phyloP scores from a whole-genome alignment of 208 protist genomes.

The Zelonia costaricensis region DNA sequence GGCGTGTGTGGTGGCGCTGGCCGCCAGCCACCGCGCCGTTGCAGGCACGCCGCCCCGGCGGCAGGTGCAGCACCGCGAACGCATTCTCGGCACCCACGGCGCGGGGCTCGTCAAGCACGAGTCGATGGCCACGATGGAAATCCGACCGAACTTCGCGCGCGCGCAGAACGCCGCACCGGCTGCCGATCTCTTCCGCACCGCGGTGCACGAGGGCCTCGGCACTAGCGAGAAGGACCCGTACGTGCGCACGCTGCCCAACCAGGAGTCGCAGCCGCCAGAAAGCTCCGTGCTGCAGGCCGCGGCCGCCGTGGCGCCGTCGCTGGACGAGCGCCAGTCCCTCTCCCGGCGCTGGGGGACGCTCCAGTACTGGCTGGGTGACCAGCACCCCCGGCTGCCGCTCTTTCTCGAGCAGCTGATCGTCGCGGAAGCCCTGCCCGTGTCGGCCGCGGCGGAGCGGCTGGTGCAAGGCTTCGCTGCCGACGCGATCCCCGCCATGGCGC shows the following conservation, averaged over 20 bases:
- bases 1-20: slow-evolving; percentile 1
- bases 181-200: slow-evolving; percentile 75
- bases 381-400: slow-evolving; percentile 54
- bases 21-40: slow-evolving; percentile 5
- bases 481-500: slow-evolving; percentile 45
- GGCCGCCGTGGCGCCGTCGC: slow-evolving; percentile 36
- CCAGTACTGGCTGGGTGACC: slow-evolving; percentile 74
- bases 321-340: slow-evolving; percentile 51
- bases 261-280: slow-evolving; percentile 51
- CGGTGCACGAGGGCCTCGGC: slow-evolving; percentile 78
- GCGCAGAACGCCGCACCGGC: slow-evolving; percentile 48
- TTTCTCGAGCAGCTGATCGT: slow-evolving; percentile 58
- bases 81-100: slow-evolving; percentile 61
- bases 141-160: slow-evolving; percentile 22
- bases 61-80: slow-evolving; percentile 62
- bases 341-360: slow-evolving; percentile 49
- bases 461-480: slow-evolving; percentile 51
- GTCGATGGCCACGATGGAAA: slow-evolving; percentile 39
- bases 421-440: slow-evolving; percentile 50
- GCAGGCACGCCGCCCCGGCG: slow-evolving; percentile 3
- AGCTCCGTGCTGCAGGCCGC: slow-evolving; percentile 48
- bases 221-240: slow-evolving; percentile 78
- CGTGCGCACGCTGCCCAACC: slow-evolving; percentile 73
- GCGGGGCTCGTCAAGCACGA: slow-evolving; percentile 65
- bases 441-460: slow-evolving; percentile 53